These are phyloP conservation scores for Wickerhamomyces subpelliculosus DNA, from an alignment of 805 yeast genomes.

Conservation along the genomic window DNA sequence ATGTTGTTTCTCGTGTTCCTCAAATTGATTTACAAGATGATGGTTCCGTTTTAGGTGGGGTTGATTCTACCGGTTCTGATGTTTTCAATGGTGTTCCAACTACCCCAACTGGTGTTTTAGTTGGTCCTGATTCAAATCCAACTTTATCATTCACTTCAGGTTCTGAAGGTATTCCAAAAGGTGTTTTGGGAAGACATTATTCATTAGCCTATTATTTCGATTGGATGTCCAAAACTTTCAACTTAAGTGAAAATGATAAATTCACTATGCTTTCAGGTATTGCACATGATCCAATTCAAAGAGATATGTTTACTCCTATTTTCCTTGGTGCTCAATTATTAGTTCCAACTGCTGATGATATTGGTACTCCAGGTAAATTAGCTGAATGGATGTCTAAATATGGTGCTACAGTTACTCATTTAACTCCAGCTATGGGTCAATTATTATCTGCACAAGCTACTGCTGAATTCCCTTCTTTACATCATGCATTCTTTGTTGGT, in stretches of 20 bases:
- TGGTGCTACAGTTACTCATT: slow-evolving; percentile 92
- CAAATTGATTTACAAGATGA: slow-evolving; percentile 71
- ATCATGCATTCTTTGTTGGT: slow-evolving; percentile 97
- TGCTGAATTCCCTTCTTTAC: slow-evolving; percentile 75
- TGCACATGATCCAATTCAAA: slow-evolving; percentile 98
- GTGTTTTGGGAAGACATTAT: slow-evolving; percentile 96
- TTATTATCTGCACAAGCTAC: slow-evolving; percentile 91
- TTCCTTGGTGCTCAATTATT: slow-evolving; percentile 90
- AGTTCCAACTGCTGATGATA: slow-evolving; percentile 95
- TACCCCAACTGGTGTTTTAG: slow-evolving; percentile 76
- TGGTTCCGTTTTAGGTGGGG: slow-evolving; percentile 65
- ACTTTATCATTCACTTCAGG: slow-evolving; percentile 96
- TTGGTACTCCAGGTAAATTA: slow-evolving; percentile 95
- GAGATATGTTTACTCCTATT: slow-evolving; percentile 98
- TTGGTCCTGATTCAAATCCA: slow-evolving; percentile 97
- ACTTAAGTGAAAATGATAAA: slow-evolving; percentile 68
- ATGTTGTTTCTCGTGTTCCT: slow-evolving; percentile 67
- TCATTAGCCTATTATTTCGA: slow-evolving; percentile 96
- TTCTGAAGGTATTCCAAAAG: slow-evolving; percentile 97
- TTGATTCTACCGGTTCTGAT: slow-evolving; percentile 33
- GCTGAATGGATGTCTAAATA: slow-evolving; percentile 96
- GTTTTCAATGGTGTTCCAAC: slow-evolving; percentile 41
- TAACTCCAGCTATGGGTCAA: slow-evolving; percentile 99
- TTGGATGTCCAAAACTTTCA: slow-evolving; percentile 92
- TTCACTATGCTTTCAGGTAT: slow-evolving; percentile 98